Percentiles rank a stretch among this genome's conserved stretches.
These are phyloP conservation scores for Talaromyces sp. DNA, from an alignment of 2,329 filamentous ascomycete genomes.

Conservation along the genomic window DNA sequence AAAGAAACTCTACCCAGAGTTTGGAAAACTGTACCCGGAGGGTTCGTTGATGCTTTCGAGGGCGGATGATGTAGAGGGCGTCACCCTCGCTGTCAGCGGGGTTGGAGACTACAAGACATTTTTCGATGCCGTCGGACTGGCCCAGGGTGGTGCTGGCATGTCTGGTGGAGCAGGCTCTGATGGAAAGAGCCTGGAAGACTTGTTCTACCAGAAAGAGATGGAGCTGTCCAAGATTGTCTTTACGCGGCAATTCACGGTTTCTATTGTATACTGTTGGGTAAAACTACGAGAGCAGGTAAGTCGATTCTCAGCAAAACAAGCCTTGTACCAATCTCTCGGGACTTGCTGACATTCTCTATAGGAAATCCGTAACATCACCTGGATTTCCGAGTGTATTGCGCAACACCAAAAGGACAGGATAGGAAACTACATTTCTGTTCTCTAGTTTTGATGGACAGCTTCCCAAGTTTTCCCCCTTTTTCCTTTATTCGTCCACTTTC, in stretches of 20 bases:
- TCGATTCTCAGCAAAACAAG: conserved; percentile 7
- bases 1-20: conserved; percentile 91
- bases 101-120: conserved; percentile 91
- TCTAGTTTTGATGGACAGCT: conserved; percentile 47
- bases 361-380: conserved; percentile 99
- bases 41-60: conserved; percentile 91
- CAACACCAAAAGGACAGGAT: conserved; percentile 99
- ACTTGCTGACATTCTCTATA: conserved; percentile 37
- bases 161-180: conserved; percentile 72
- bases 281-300: conserved; percentile 93
- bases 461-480: background rate
- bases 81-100: conserved; percentile 87
- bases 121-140: conserved; percentile 84
- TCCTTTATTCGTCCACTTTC: background rate
- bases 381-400: conserved; percentile 99
- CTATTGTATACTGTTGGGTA: conserved; percentile 96
- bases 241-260: conserved; percentile 90
- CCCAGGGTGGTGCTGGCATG: conserved; percentile 70
- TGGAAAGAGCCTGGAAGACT: conserved; percentile 85
- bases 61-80: conserved; percentile 91
- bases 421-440: conserved; percentile 97
- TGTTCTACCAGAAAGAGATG: conserved; percentile 99
- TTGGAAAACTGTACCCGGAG: conserved; percentile 88
- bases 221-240: conserved; percentile 94
- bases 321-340: background rate